phyloP scores from a whole-genome alignment of 2,329 filamentous ascomycete genomes.

The Simplicillium sp. region DNA sequence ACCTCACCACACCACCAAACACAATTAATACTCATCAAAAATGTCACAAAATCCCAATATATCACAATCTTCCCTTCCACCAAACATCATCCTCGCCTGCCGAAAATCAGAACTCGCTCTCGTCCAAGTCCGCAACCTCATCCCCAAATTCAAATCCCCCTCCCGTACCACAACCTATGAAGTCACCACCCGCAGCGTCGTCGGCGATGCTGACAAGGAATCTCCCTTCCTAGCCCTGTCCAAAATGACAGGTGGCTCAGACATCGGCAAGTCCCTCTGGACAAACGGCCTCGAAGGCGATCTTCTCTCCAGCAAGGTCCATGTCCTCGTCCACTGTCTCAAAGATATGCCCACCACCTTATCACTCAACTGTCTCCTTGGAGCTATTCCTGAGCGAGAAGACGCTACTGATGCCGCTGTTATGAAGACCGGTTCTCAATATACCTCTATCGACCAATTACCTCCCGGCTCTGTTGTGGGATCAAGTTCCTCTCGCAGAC shows the following conservation, averaged over 20 bases:
- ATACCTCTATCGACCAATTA: conserved; percentile 7
- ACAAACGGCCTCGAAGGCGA: conserved; percentile 8
- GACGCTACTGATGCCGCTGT: conserved; percentile 9
- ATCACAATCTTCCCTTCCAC: no score
- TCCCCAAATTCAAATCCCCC: background rate
- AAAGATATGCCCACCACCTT: conserved; percentile 10
- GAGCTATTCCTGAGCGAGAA: conserved; percentile 6
- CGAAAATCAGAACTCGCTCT: conserved; percentile 6
- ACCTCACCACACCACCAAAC: no score
- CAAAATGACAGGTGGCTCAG: conserved; percentile 10
- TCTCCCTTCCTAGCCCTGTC: conserved; percentile 9
- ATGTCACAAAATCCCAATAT: no score
- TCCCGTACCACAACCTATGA: background rate
- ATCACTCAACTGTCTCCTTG: conserved; percentile 6
- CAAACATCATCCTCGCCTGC: background rate
- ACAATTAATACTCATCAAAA: no score
- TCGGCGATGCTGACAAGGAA: conserved; percentile 13
- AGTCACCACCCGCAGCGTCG: conserved; percentile 3
- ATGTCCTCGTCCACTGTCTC: conserved; percentile 8
- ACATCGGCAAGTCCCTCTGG: conserved; percentile 10
- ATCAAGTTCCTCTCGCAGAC: conserved; percentile 6
- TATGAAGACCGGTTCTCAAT: conserved; percentile 4
- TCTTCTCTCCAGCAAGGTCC: conserved; percentile 6
- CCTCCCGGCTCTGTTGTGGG: conserved; percentile 7
- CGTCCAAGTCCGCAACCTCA: conserved; percentile 1